These are phyloP conservation scores for Leccinum rimulosum DNA, from an alignment of 768 basidiomycete species.

Conservation along the genomic window DNA sequence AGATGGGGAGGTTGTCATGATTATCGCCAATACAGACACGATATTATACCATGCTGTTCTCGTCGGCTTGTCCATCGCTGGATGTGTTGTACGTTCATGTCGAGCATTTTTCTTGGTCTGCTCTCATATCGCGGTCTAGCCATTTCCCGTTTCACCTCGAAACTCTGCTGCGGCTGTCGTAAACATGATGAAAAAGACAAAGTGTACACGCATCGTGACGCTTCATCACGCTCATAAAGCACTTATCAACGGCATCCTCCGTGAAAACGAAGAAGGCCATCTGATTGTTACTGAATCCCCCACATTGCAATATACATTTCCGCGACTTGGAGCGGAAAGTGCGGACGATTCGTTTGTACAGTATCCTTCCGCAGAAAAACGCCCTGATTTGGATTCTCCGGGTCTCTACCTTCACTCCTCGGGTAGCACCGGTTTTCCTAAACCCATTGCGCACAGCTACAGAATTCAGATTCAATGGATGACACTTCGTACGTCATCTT, in stretches of 20 bases:
- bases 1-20: slow-evolving; percentile 20
- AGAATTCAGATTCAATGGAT: slow-evolving; percentile 35
- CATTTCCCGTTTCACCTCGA: slow-evolving; percentile 39
- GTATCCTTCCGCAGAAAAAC: background rate
- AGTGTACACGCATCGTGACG: slow-evolving; percentile 20
- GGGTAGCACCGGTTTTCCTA: slow-evolving; percentile 49
- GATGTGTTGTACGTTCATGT: slow-evolving; percentile 31
- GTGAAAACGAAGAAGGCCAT: background rate
- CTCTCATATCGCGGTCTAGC: slow-evolving; percentile 22
- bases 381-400: slow-evolving; percentile 16
- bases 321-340: background rate
- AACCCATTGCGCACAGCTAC: slow-evolving; percentile 40
- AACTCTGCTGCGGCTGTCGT: slow-evolving; percentile 2
- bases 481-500: slow-evolving; percentile 30
- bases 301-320: slow-evolving; percentile 26
- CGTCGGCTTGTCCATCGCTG: slow-evolving; percentile 38
- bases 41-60: slow-evolving; percentile 34
- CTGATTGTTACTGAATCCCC: background rate
- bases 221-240: slow-evolving; percentile 15
- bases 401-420: slow-evolving; percentile 48
- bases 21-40: slow-evolving; percentile 32
- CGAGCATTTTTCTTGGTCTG: slow-evolving; percentile 18
- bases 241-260: slow-evolving; percentile 1
- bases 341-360: slow-evolving; percentile 1
- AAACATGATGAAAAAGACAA: slow-evolving; percentile 21